Base-by-base conservation (phyloP, 2,329 filamentous ascomycete species). In the Ceratocystis cubensis region DNA sequence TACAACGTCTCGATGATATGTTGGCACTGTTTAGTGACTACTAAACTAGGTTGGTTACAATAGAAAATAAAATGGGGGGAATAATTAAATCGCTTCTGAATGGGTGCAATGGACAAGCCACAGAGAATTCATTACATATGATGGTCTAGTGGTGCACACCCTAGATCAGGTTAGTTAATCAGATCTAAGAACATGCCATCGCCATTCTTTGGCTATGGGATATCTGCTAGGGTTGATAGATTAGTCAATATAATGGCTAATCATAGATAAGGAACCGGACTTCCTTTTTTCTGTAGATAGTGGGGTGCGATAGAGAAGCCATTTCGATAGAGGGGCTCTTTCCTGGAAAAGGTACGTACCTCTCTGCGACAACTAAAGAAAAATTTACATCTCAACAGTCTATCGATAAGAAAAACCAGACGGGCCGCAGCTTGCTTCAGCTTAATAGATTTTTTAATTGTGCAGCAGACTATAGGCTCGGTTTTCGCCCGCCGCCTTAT, bases 1-100 rank as follows among this genome's bases (percentile, higher is more conserved):
- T 96, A 10, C 84, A 84, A 74, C 82, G 90, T 69, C 80, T 96
- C 70, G 94, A 99, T 76, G 88, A 94, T 64, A 79, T 96, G 70
- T 86, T 97, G 61, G 88, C 88, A 30, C 82, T 94, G 13, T 81
- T 97, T 71, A 82, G 89, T 69, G 94, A 99, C 74, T 92, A 84
- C 71, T 91, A 74, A 79, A 61, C 30, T 45, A 15, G 61, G 37
- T 15, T 41, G 33, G 22, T 25, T 59, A 48, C 41, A 17, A 33
- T 10, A 22, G 5, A 25, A 45, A 64, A 46, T 22, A 65, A 45
- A 33, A 65, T 53, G 50, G 65, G 33, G 63, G 44, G 41, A 53
- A 57, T 62, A 33, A 64, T 64, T 28, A 57, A 17, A 33, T 25
- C 17, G n/a, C 15, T 50, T 20, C 48, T 41, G 13, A 15, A 41